Evolutionary conservation across 2,329 filamentous ascomycete genomes (phyloP).

Genomic region (Podosphaera aphanis): DNA sequence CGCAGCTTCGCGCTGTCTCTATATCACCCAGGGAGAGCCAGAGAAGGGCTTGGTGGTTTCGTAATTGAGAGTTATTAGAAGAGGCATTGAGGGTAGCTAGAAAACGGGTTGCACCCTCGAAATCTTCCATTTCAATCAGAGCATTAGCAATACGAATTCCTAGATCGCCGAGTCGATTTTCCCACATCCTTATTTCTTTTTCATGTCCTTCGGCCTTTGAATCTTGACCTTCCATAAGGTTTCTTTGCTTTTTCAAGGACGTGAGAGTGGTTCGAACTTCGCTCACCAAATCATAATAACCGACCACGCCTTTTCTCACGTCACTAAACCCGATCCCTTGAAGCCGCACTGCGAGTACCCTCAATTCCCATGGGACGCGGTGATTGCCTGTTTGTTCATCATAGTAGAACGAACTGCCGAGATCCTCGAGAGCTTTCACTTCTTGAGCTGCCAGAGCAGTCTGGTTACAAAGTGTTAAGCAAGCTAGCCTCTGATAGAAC

Average conservation of each 20-base stretch:
- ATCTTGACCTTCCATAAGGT: not conserved
- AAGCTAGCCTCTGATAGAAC: conserved; percentile 60
- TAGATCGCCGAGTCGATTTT: conserved; percentile 45
- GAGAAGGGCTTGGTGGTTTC: conserved; percentile 36
- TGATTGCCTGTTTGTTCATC: conserved; percentile 31
- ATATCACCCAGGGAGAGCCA: conserved; percentile 62
- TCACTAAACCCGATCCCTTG: conserved; percentile 75
- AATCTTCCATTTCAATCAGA: conserved; percentile 67
- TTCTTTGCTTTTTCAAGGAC: conserved; percentile 19
- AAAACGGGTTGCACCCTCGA: conserved; percentile 55
- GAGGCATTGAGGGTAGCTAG: conserved; percentile 30
- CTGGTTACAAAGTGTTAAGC: conserved; percentile 56
- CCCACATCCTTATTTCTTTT: conserved; percentile 40
- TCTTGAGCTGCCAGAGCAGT: conserved; percentile 45
- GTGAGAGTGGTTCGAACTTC: conserved; percentile 44
- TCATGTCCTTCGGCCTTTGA: conserved; percentile 1
- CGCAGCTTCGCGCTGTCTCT: conserved; percentile 33
- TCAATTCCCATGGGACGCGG: conserved; percentile 69
- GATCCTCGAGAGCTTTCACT: conserved; percentile 37
- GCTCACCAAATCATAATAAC: conserved; percentile 66
- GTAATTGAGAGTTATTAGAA: conserved; percentile 14
- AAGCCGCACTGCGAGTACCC: conserved; percentile 60
- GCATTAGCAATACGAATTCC: conserved; percentile 43
- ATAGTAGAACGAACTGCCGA: conserved; percentile 31
- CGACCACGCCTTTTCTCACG: conserved; percentile 61